These are phyloP conservation scores for Biscogniauxia marginata DNA, from an alignment of 2,329 filamentous ascomycete genomes.

Conservation along the genomic window DNA sequence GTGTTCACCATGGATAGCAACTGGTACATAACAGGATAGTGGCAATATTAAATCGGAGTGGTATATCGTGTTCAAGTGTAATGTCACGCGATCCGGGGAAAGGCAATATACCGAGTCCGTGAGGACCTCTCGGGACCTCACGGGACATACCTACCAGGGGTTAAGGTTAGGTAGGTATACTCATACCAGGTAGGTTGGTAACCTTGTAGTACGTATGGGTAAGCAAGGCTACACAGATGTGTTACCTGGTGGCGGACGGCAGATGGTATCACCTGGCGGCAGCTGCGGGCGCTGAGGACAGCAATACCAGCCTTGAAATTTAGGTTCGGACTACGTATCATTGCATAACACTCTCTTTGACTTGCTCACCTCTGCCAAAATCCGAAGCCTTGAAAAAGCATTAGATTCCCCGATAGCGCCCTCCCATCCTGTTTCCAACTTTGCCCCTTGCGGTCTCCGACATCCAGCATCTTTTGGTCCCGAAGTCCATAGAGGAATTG, in stretches of 20 bases:
- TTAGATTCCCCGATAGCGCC: constrained; percentile 10
- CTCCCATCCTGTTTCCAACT: constrained; percentile 2
- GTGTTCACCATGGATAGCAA: not conserved
- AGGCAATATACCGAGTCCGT: not conserved
- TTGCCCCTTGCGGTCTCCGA: constrained; percentile 3
- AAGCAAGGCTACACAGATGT: too few relatives aligned
- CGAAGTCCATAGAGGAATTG: constrained; percentile 12
- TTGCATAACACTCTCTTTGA: constrained; percentile 10
- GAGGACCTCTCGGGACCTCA: too few relatives aligned
- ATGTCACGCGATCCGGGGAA: not conserved
- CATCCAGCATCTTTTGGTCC: constrained; percentile 7
- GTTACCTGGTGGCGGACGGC: not conserved
- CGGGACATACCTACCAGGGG: too few relatives aligned
- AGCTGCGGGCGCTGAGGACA: not conserved
- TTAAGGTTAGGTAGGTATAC: too few relatives aligned
- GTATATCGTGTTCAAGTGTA: not conserved
- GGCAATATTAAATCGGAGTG: not conserved
- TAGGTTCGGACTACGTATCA: constrained; percentile 18
- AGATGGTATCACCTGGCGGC: not conserved
- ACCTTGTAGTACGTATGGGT: too few relatives aligned
- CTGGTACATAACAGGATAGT: not conserved
- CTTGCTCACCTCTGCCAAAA: constrained; percentile 17
- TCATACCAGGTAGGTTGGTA: too few relatives aligned
- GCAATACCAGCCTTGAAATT: constrained; percentile 16
- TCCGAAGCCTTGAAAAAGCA: constrained; percentile 10